phyloP scores from a whole-genome alignment of 805 yeast genomes.

The Yamadazyma insecticola region DNA sequence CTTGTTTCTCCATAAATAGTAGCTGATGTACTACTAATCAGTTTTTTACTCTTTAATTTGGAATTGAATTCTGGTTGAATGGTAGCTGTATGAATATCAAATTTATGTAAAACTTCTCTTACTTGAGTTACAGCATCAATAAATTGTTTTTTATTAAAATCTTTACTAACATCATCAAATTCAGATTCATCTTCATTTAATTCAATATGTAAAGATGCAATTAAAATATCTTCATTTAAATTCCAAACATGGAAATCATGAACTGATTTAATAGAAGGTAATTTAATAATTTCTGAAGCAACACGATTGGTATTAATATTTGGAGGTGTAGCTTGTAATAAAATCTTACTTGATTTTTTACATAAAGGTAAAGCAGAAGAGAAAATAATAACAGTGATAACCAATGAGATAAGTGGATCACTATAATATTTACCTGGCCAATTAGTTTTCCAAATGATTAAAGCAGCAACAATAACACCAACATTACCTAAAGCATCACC shows the following conservation, averaged over 20 bases:
- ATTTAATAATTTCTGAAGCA: slow-evolving; percentile 57
- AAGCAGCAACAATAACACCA: slow-evolving; percentile 86
- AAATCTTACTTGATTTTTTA: slow-evolving; percentile 76
- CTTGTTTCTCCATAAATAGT: slow-evolving; percentile 27
- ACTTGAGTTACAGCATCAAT: slow-evolving; percentile 68
- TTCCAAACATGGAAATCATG: slow-evolving; percentile 98
- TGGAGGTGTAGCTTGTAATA: slow-evolving; percentile 91
- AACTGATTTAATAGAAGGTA: slow-evolving; percentile 74
- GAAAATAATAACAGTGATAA: slow-evolving; percentile 85
- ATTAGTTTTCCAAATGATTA: slow-evolving; percentile 91
- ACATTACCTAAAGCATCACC: slow-evolving; percentile 96
- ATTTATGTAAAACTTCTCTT: slow-evolving; percentile 71
- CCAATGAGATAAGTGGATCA: slow-evolving; percentile 81
- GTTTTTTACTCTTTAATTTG: too few species aligned
- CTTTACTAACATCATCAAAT: slow-evolving; percentile 53
- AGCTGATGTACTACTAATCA: too few species aligned
- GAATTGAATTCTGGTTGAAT: slow-evolving; percentile 85
- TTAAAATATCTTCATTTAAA: slow-evolving; percentile 76
- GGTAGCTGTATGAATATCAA: slow-evolving; percentile 89
- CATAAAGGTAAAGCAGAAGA: slow-evolving; percentile 90
- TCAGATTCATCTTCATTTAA: slow-evolving; percentile 33
- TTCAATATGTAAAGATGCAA: slow-evolving; percentile 88
- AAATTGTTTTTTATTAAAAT: slow-evolving; percentile 40
- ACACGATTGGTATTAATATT: slow-evolving; percentile 72
- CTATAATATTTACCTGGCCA: slow-evolving; percentile 81